These are phyloP conservation scores for Coemansia sp. DNA, from an alignment of 192 early-diverging fungal species.

Conservation along the genomic window DNA sequence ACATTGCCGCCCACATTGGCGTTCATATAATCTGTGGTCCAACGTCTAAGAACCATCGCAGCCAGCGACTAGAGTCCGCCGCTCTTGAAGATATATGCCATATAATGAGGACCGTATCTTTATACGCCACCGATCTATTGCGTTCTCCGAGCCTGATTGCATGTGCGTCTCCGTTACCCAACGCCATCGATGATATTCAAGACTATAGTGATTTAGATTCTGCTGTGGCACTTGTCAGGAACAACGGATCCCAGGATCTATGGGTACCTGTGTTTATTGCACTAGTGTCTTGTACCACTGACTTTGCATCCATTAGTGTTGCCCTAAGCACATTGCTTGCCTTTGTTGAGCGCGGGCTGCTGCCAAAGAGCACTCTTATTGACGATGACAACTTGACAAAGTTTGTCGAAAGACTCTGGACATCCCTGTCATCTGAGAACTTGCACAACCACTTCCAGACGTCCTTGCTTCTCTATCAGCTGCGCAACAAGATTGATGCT, in stretches of 20 bases:
- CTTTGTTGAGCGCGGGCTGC: slow-evolving; percentile 25
- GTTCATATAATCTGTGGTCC: neutral
- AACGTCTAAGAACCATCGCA: neutral
- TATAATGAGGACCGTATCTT: slow-evolving; percentile 24
- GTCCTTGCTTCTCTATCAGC: slow-evolving; percentile 66
- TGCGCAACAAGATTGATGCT: slow-evolving; percentile 42
- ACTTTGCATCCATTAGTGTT: slow-evolving; percentile 19
- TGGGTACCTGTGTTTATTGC: slow-evolving; percentile 36
- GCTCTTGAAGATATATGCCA: slow-evolving; percentile 46
- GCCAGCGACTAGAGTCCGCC: slow-evolving; percentile 9
- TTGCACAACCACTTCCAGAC: slow-evolving; percentile 62
- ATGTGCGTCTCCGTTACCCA: slow-evolving; percentile 17
- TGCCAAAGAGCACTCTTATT: slow-evolving; percentile 3
- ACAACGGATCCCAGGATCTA: neutral
- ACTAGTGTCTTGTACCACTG: slow-evolving; percentile 11
- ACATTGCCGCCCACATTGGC: slow-evolving; percentile 22
- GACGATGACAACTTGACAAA: slow-evolving; percentile 7
- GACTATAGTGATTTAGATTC: neutral
- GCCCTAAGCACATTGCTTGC: slow-evolving; percentile 33
- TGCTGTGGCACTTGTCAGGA: neutral
- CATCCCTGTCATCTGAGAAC: slow-evolving; percentile 59
- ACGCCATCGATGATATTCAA: neutral
- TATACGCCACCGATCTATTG: slow-evolving; percentile 28
- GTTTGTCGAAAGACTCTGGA: slow-evolving; percentile 63
- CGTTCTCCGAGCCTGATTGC: slow-evolving; percentile 1